Evolutionary conservation across 2,329 filamentous ascomycete genomes (phyloP), one percentile per base, ranked within the genome.

Genomic region (Simplicillium aogashimaense): DNA sequence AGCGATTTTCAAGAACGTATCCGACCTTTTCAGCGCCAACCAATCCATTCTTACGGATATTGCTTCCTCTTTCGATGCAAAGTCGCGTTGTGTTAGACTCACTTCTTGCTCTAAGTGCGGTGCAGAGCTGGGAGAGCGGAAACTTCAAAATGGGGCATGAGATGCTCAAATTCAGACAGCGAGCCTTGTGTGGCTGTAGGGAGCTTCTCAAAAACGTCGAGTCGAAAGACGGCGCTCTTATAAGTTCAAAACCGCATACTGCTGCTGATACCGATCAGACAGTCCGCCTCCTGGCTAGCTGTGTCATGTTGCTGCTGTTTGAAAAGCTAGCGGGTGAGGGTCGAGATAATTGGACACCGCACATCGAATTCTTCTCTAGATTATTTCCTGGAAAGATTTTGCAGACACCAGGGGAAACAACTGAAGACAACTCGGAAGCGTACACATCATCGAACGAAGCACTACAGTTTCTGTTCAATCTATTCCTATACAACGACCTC

Each of bases 401-500:
- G 20, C 20, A 25, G 20, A 25, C 25, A 7, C 35, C 33, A 14
- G 15, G 6, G 13, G 20, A 4, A 18, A n/a, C 13, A 25, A 35
- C n/a, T 16, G 14, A 13, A 35, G 15, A 18, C 33, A 15, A 12
- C 15, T 35, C 33, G 9, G 14, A 35, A 16, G 10, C 18, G 6
- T 15, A 35, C 14, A 12, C 33, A 5, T 17, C 33, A 11, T 14
- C 7, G 15, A 35, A 15, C 13, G 33, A 35, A 17, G 17, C 41
- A 14, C 40, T 45, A 1, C 38, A 43, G n/a, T 50, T 50, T 18
- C 36, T 50, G 15, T 45, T 43, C 10, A 47, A 29, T 9, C 34
- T 49, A 1, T 50, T 50, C 16, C 36, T 47, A 3, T 49, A 50
- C 31, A 47, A 49, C 35, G 48, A 50, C 17, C 43, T 49, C 2